A percentile compares a stretch with the other conserved stretches of the same genome.
Evolutionary conservation across 805 yeast genomes (phyloP).

Genomic region (Teunomyces cretensis): DNA sequence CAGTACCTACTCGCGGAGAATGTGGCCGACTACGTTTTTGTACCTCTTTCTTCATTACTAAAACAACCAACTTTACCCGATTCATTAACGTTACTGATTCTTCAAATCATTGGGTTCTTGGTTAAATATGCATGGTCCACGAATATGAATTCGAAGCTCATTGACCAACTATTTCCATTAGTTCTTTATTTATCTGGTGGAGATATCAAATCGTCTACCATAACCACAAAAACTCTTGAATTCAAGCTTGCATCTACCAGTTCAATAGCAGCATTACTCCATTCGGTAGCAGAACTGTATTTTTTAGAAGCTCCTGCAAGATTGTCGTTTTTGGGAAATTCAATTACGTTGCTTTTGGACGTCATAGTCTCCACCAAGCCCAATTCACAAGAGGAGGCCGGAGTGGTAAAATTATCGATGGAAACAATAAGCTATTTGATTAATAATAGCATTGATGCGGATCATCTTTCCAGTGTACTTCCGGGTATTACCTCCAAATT

Average conservation of each 20-base stretch:
- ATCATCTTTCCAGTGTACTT: constrained; percentile 36
- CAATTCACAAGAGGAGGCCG: constrained; percentile 17
- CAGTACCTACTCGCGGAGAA: constrained; percentile 27
- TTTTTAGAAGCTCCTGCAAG: constrained; percentile 14
- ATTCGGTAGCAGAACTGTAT: constrained; percentile 1
- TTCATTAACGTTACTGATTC: constrained; percentile 19
- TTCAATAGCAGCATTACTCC: not conserved
- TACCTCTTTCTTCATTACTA: constrained; percentile 35
- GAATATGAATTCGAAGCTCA: constrained; percentile 18
- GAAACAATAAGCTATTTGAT: constrained; percentile 14
- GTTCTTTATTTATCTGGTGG: constrained; percentile 21
- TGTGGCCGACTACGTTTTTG: constrained; percentile 42
- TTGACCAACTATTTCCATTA: constrained; percentile 39
- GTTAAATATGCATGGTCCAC: constrained; percentile 30
- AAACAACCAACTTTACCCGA: constrained; percentile 25
- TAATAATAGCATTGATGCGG: constrained; percentile 20
- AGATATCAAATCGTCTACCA: not conserved
- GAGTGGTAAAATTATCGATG: constrained; percentile 11
- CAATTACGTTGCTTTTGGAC: constrained; percentile 25
- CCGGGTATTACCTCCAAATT: constrained; percentile 40
- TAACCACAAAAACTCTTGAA: not conserved
- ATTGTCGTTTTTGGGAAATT: constrained; percentile 29
- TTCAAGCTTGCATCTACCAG: not conserved
- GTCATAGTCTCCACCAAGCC: constrained; percentile 10
- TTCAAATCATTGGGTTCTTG: constrained; percentile 30